Evolutionary conservation across 2,329 filamentous ascomycete genomes (phyloP).

Genomic region (Nigrograna mackinnonii): DNA sequence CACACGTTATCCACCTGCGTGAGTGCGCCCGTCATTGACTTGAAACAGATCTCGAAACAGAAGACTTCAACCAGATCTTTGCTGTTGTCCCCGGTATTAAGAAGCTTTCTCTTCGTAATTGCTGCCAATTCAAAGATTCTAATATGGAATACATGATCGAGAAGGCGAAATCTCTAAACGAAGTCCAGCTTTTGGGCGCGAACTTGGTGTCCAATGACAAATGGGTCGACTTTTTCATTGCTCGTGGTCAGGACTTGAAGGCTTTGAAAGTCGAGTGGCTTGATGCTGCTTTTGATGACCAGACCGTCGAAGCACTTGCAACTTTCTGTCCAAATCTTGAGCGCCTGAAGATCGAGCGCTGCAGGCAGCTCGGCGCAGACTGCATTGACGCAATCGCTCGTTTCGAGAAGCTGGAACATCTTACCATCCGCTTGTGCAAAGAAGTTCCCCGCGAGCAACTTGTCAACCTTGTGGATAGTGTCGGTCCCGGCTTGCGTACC

Average conservation of each 20-base stretch:
- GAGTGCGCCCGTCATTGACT: conserved; percentile 4
- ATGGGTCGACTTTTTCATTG: conserved; percentile 72
- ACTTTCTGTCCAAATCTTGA: conserved; percentile 68
- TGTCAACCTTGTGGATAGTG: conserved; percentile 60
- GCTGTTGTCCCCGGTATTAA: conserved; percentile 71
- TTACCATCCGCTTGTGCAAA: conserved; percentile 71
- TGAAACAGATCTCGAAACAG: conserved; percentile 63
- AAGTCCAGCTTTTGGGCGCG: conserved; percentile 78
- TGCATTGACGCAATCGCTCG: conserved; percentile 68
- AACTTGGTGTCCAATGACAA: conserved; percentile 79
- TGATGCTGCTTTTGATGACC: conserved; percentile 78
- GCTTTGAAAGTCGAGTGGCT: conserved; percentile 80
- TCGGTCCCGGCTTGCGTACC: conserved; percentile 72
- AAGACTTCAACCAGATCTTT: conserved; percentile 82
- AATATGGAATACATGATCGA: conserved; percentile 81
- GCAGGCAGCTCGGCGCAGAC: conserved; percentile 70
- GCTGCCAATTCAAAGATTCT: conserved; percentile 87
- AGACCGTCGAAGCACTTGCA: conserved; percentile 65
- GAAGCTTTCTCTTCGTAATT: conserved; percentile 76
- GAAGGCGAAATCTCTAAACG: conserved; percentile 69
- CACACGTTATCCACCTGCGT: conserved; percentile 11
- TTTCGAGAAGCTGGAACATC: conserved; percentile 68
- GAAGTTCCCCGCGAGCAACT: conserved; percentile 62
- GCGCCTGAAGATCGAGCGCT: conserved; percentile 80
- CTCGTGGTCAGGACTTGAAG: conserved; percentile 67